Base-by-base conservation (phyloP, 2,329 filamentous ascomycete species). In the Ophiostoma perfectum region DNA sequence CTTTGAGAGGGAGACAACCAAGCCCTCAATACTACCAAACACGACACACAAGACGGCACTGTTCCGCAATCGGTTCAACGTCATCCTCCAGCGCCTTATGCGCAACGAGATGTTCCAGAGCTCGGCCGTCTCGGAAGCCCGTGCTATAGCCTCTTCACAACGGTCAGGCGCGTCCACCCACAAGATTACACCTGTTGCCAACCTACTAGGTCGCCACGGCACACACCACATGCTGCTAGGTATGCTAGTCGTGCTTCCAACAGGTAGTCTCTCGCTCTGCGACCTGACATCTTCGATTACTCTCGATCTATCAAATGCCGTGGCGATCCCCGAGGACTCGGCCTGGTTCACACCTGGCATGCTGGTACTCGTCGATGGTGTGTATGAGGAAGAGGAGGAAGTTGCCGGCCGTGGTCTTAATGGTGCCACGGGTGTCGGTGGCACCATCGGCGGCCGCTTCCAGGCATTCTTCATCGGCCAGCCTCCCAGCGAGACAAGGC, bases 291-390 rank as follows among this genome's bases (percentile, higher is more conserved):
- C 94, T 18, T 94, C 91, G 66, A 96, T 99, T 73, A 84, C 87
- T 2, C 82, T 99, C 1, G 93, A 98, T 73, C 80, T 98, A 11
- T 85, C 88, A 27, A 90, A 94, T 74, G 92, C 94, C 0, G 87
- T 88, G 36, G 87, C 90, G 14, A 89, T 97, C 68, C 93, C 93
- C 0, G 88, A 92, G 70, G 89, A 94, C 75, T 92, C 91, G 38
- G 90, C 91, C 4, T 99, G 93, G 90, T 97, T 97, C 75, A 88
- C 90, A 5, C 93, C 95, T 0, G 96, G 96, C 3, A 98, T 98
- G 93, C 91, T 99, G 64, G 91, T 98, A 3, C 84, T 99, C 0
- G 87, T 97, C 0, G 95, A 99, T 74, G 95, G 95, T 6, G 88
- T 94, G n/a, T 99, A 99, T 75, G 93, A 97, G 76, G 95, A 98